Evolutionary conservation across 139 green algal genomes (phyloP).

Genomic region (Nannochloris sp.): DNA sequence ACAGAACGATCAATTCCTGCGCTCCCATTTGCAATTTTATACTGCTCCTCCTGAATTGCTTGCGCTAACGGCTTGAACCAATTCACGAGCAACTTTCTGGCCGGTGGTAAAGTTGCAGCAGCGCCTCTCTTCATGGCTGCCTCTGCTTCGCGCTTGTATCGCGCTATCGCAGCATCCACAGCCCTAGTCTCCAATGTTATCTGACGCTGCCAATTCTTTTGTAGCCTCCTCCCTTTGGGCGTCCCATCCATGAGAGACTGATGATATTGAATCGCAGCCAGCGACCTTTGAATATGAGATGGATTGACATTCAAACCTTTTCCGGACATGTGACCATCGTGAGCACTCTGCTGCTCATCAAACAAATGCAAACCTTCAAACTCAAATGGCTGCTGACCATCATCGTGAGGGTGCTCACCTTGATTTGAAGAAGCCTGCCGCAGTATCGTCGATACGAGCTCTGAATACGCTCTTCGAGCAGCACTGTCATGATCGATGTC

Average conservation of each 20-base stretch:
- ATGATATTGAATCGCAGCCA: slow-evolving; percentile 23
- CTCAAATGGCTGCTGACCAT: slow-evolving; percentile 7
- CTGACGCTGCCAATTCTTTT: slow-evolving; percentile 34
- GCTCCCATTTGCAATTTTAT: slow-evolving; percentile 11
- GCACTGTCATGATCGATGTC: neutral
- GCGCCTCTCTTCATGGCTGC: slow-evolving; percentile 1
- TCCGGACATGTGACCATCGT: too few relatives aligned
- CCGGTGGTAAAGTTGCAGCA: slow-evolving; percentile 14
- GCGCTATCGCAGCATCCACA: slow-evolving; percentile 12
- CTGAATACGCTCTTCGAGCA: slow-evolving; percentile 4
- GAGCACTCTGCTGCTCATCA: slow-evolving; percentile 9
- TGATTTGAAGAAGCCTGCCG: neutral
- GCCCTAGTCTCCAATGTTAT: slow-evolving; percentile 27
- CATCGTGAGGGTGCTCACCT: neutral
- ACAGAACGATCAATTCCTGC: slow-evolving; percentile 22
- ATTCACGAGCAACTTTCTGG: slow-evolving; percentile 21
- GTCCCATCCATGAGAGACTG: slow-evolving; percentile 20
- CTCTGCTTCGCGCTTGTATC: slow-evolving; percentile 20
- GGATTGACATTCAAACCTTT: neutral
- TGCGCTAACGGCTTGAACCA: slow-evolving; percentile 35
- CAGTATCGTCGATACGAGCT: slow-evolving; percentile 4
- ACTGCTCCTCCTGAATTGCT: slow-evolving; percentile 38
- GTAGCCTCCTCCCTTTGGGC: slow-evolving; percentile 13
- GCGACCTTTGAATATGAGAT: slow-evolving; percentile 1
- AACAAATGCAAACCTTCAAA: slow-evolving; percentile 14